Evolutionary conservation across 257 asterid genomes (phyloP).

Genomic region (Plantago major): DNA sequence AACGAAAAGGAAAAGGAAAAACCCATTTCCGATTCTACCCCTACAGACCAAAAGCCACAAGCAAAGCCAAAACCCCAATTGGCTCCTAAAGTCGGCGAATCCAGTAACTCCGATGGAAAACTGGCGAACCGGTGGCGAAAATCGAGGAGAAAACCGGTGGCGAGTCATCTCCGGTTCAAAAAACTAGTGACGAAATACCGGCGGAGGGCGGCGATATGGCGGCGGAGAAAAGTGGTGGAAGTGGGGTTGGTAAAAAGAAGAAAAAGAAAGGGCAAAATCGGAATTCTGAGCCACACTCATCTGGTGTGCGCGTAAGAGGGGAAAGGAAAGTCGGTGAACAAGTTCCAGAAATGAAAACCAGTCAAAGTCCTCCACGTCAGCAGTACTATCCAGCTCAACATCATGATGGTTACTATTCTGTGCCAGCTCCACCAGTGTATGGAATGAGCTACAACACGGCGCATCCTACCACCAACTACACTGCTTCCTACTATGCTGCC

Average conservation of each 20-base stretch:
- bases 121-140: too few relatives aligned
- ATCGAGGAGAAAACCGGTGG: conserved; percentile 8
- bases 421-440: conserved; percentile 35
- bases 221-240: conserved; percentile 25
- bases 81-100: too few relatives aligned
- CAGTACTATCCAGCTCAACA: conserved; percentile 26
- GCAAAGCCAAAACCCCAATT: too few relatives aligned
- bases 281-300: too few relatives aligned
- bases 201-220: conserved; percentile 15
- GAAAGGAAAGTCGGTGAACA: too few relatives aligned
- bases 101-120: too few relatives aligned
- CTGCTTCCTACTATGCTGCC: conserved; percentile 51
- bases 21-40: conserved; percentile 3
- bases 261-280: conserved; percentile 55
- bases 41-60: too few relatives aligned
- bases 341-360: too few relatives aligned
- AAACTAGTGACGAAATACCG: conserved; percentile 14
- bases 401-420: conserved; percentile 10
- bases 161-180: conserved; percentile 8
- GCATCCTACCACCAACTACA: conserved; percentile 37
- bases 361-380: conserved; percentile 39
- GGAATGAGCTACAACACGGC: conserved; percentile 65
- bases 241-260: conserved; percentile 42
- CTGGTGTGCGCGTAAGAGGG: too few relatives aligned
- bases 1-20: background rate